Evolutionary conservation across 1,284 basidiomycete species (phyloP), one percentile per base, ranked within the genome.

Genomic region (Cutaneotrichosporon sp.): DNA sequence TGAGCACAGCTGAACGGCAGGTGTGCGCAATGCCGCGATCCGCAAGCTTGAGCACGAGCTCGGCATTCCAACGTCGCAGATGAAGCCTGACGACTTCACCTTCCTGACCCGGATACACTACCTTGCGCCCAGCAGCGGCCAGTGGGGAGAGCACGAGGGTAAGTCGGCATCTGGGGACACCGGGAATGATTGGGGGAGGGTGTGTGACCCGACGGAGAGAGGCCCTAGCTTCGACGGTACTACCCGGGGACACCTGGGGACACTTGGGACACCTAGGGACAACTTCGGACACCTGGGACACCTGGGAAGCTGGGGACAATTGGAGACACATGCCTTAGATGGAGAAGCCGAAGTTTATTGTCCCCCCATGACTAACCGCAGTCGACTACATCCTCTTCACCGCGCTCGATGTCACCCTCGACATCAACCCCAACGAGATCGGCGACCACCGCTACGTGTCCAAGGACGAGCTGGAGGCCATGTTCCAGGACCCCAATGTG

Each of bases 91-190:
- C 54, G 76, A 88, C 54, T 97, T 97, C 75, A 90, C 93, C 65
- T 99, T 93, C 75, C 80, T 99, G 46, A 96, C 94, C 16, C 81
- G 88, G 57, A 98, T 99, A 69, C 96, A 98, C 77, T 99, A 99
- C 74, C 82, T 98, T 43, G 96, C 96, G 0, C 92, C 96, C 3
- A 90, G 88, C 20, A 77, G 88, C 73, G 93, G 90, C 6, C 77
- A 87, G 62, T 98, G 96, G 96, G 96, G 96, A 49, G 96, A 99
- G 75, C 96, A 99, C 68, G 96, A 99, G 84, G 86, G 94, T 92
- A 67, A 61, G 82, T 76, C 5, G 2, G 12, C 26, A 14, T n/a
- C n/a, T n/a, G n/a, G n/a, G n/a, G n/a, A n/a, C n/a, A n/a, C n/a
- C n/a, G n/a, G n/a, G n/a, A n/a, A n/a, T n/a, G n/a, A n/a, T n/a